These are phyloP conservation scores for Ophiostoma himal-ulmi DNA, from an alignment of 2,329 filamentous ascomycete genomes.

Conservation along the genomic window DNA sequence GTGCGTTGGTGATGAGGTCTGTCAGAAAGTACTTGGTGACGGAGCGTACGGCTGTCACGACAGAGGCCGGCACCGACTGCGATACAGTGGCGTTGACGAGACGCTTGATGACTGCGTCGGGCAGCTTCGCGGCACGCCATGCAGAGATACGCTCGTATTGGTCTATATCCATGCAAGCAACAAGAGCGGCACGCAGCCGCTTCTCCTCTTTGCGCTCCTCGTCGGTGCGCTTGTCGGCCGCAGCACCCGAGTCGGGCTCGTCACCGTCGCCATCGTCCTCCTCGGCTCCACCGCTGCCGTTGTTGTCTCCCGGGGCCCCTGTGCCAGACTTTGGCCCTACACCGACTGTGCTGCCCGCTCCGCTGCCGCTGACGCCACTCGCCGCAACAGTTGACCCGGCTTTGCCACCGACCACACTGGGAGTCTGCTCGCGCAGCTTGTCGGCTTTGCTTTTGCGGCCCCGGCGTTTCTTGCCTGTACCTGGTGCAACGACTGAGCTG, in stretches of 20 bases:
- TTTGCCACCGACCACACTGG: slow-evolving; percentile 39
- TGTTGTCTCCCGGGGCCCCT: slow-evolving; percentile 31
- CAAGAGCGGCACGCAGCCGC: slow-evolving; percentile 55
- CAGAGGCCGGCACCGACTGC: slow-evolving; percentile 67
- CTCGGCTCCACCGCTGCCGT: slow-evolving; percentile 41
- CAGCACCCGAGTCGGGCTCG: slow-evolving; percentile 29
- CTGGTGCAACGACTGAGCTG: slow-evolving; percentile 36
- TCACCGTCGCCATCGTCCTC: slow-evolving; percentile 40
- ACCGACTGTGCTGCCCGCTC: slow-evolving; percentile 28
- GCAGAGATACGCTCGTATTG: slow-evolving; percentile 66
- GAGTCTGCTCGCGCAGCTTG: slow-evolving; percentile 40
- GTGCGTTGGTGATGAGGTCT: slow-evolving; percentile 66
- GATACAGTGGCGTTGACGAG: slow-evolving; percentile 76
- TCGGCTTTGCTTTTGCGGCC: slow-evolving; percentile 56
- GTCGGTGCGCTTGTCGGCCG: slow-evolving; percentile 37
- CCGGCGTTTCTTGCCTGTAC: slow-evolving; percentile 54
- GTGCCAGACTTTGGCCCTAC: slow-evolving; percentile 29
- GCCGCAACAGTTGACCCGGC: slow-evolving; percentile 40
- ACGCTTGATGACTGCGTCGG: slow-evolving; percentile 63
- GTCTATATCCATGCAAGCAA: slow-evolving; percentile 57
- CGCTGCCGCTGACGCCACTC: slow-evolving; percentile 33
- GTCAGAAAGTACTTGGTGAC: slow-evolving; percentile 73
- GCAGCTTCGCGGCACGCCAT: slow-evolving; percentile 63
- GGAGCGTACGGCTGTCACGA: slow-evolving; percentile 68
- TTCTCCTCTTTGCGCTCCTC: slow-evolving; percentile 61